Evolutionary conservation across 768 basidiomycete species (phyloP).

Genomic region (Holtermanniella nyarrowii): DNA sequence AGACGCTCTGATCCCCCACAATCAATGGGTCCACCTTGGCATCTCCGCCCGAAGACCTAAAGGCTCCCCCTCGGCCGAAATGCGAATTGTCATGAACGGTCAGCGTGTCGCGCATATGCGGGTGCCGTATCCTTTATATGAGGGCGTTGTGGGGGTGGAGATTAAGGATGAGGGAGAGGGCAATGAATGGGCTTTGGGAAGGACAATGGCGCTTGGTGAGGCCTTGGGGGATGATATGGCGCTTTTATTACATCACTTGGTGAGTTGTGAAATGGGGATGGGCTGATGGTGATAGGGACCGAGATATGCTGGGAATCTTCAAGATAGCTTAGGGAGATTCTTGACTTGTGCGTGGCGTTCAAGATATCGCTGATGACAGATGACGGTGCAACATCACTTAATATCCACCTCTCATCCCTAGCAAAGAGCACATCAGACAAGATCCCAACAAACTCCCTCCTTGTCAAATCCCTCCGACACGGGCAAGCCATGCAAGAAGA

Average conservation of each 20-base stretch:
- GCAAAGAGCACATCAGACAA: conserved; percentile 22
- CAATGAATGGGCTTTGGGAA: conserved; percentile 36
- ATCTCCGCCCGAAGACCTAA: conserved; percentile 26
- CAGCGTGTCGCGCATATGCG: conserved; percentile 30
- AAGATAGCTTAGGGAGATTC: conserved; percentile 37
- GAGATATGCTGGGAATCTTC: conserved; percentile 35
- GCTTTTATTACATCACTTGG: conserved; percentile 34
- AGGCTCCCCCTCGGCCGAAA: conserved; percentile 16
- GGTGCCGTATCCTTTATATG: conserved; percentile 19
- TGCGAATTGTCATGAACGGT: conserved; percentile 34
- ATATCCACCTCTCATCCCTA: conserved; percentile 32
- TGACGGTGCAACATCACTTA: conserved; percentile 37
- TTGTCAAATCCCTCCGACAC: conserved; percentile 34
- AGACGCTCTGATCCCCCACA: conserved; percentile 36
- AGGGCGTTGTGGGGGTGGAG: conserved; percentile 12
- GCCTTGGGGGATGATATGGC: conserved; percentile 36
- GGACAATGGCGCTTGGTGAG: conserved; percentile 29
- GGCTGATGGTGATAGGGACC: conserved; percentile 24
- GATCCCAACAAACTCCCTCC: conserved; percentile 25
- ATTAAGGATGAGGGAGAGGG: conserved; percentile 9
- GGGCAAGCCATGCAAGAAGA: conserved; percentile 33
- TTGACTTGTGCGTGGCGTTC: conserved; percentile 34
- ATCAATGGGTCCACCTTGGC: conserved; percentile 36
- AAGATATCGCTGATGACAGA: too few species aligned
- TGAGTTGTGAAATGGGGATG: conserved; percentile 12